Conservation (phyloP, 148 eudicot species). For the Silene latifolia region DNA sequence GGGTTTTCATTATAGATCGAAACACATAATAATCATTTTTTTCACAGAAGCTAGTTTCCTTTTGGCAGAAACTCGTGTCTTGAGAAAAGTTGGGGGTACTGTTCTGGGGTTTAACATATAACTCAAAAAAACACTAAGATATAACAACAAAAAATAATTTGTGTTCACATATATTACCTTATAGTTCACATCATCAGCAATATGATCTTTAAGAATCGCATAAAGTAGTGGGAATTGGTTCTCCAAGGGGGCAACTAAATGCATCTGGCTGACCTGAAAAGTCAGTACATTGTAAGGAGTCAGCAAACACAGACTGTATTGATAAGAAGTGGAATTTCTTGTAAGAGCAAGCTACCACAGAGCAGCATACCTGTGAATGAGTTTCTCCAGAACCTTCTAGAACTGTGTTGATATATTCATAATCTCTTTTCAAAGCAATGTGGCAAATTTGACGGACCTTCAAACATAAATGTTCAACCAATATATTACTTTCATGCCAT, state of each 20-base stretch:
- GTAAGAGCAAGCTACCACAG: slow-evolving; percentile 12
- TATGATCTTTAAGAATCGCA: slow-evolving; percentile 72
- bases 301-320: neutral
- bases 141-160: neutral
- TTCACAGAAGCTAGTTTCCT: no score
- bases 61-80: neutral
- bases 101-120: neutral
- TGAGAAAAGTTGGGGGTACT: no score
- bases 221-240: slow-evolving; percentile 75
- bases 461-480: slow-evolving; percentile 16
- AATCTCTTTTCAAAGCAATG: slow-evolving; percentile 84
- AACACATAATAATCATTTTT: no score
- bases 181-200: slow-evolving; percentile 82
- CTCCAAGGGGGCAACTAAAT: slow-evolving; percentile 79
- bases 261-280: slow-evolving; percentile 83
- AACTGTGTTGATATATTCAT: slow-evolving; percentile 80
- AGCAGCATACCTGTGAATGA: slow-evolving; percentile 68
- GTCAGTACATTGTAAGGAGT: slow-evolving; percentile 8
- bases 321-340: neutral
- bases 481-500: slow-evolving; percentile 8
- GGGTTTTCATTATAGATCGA: no score
- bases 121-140: neutral
- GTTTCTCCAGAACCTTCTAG: slow-evolving; percentile 82
- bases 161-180: slow-evolving; percentile 54
- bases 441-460: slow-evolving; percentile 92